Conservation (phyloP, 345 rosid genomes). For the Pugionium cornutum region DNA sequence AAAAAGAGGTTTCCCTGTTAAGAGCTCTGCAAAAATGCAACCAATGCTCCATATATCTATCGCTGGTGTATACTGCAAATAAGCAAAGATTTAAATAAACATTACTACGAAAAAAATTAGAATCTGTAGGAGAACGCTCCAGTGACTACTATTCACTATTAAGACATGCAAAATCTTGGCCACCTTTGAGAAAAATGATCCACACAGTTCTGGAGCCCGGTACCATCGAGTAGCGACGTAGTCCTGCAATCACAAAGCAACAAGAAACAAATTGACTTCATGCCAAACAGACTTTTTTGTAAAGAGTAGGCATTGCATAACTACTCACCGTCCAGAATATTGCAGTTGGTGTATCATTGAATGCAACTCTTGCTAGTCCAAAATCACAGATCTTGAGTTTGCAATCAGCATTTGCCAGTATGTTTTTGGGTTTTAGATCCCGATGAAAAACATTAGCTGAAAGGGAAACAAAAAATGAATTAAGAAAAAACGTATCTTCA, state of each 20-base stretch:
- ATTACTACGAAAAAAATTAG: background rate
- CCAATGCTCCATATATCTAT: conserved; percentile 99
- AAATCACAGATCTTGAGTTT: conserved; percentile 96
- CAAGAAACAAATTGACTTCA: background rate
- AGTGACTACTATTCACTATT: background rate
- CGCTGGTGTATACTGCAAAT: conserved; percentile 86
- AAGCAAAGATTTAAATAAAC: conserved; percentile 23
- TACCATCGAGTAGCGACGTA: conserved; percentile 99
- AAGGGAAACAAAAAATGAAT: background rate
- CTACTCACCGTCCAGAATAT: conserved; percentile 88
- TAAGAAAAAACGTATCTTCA: background rate
- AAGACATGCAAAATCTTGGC: conserved; percentile 16
- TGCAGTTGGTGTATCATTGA: conserved; percentile 89
- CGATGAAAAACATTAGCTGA: conserved; percentile 93
- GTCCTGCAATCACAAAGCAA: conserved; percentile 51
- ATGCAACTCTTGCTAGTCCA: conserved; percentile 95
- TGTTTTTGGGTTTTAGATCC: conserved; percentile 90
- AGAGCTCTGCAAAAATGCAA: conserved; percentile 92
- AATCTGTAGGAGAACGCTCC: conserved; percentile 2
- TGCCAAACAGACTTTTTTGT: background rate
- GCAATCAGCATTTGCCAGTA: conserved; percentile 94
- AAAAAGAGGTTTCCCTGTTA: conserved; percentile 93
- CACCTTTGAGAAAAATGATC: conserved; percentile 97
- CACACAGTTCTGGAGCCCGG: conserved; percentile 94
- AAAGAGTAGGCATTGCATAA: conserved; percentile 5